Evolutionary conservation across 208 protist species (phyloP).

Genomic region (Herpetomonas samuelpessoai): DNA sequence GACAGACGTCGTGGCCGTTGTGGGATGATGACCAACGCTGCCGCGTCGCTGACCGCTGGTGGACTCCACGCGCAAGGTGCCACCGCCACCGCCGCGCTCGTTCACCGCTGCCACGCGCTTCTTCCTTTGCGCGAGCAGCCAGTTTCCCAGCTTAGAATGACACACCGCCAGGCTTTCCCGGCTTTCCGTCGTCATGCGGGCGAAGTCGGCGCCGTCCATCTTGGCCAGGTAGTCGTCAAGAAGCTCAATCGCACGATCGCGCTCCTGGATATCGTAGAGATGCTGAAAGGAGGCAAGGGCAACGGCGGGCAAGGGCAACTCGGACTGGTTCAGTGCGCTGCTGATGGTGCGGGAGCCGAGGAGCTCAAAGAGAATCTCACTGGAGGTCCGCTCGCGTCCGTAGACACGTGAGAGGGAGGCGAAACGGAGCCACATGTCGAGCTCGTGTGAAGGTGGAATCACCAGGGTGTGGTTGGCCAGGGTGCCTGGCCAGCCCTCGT

Average conservation of each 20-base stretch:
- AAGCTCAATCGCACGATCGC: constrained; percentile 58
- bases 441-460: constrained; percentile 90
- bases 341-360: constrained; percentile 72
- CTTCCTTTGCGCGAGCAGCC: constrained; percentile 48
- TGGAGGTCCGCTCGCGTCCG: constrained; percentile 76
- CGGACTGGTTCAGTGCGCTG: constrained; percentile 43
- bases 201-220: constrained; percentile 26
- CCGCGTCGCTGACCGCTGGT: neutral
- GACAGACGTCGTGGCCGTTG: neutral
- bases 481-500: constrained; percentile 97
- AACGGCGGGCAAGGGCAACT: constrained; percentile 62
- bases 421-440: constrained; percentile 98
- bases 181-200: constrained; percentile 4
- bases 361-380: constrained; percentile 89
- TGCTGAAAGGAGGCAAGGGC: constrained; percentile 85
- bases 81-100: constrained; percentile 9
- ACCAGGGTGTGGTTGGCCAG: constrained; percentile 96
- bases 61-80: too few species aligned
- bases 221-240: constrained; percentile 67
- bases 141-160: constrained; percentile 82
- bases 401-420: constrained; percentile 92
- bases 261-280: constrained; percentile 81
- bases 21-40: constrained; percentile 7
- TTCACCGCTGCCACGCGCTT: constrained; percentile 1
- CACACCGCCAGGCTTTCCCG: constrained; percentile 67